A percentile compares a stretch with the other conserved stretches of the same genome.
phyloP scores from a whole-genome alignment of 2,329 filamentous ascomycete species.

The Chaetomium sp. region DNA sequence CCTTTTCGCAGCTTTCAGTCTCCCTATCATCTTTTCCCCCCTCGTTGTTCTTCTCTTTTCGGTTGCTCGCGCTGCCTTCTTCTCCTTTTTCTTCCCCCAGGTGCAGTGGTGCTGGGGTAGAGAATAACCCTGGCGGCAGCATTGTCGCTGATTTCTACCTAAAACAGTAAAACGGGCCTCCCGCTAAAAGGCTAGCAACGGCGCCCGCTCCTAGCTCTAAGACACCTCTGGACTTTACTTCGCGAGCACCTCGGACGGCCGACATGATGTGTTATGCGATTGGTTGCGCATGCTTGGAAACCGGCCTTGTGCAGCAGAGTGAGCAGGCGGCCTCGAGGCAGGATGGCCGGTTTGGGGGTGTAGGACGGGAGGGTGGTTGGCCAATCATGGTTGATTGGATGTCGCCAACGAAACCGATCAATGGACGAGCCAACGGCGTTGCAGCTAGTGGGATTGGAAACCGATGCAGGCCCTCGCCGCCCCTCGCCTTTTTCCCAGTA shows the following conservation, averaged over 20 bases:
- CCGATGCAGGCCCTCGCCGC: not conserved
- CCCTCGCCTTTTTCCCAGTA: conserved; percentile 23
- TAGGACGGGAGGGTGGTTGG: not conserved
- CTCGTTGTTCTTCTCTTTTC: not conserved
- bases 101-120: too few relatives aligned
- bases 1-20: too few relatives aligned
- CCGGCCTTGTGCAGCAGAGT: not conserved
- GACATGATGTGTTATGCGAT: not conserved
- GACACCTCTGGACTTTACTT: not conserved
- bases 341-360: not conserved
- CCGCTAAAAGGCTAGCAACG: not conserved
- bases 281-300: not conserved
- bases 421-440: not conserved
- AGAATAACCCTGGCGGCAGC: too few relatives aligned
- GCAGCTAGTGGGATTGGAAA: not conserved
- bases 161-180: not conserved
- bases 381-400: not conserved
- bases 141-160: not conserved
- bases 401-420: not conserved
- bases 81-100: not conserved
- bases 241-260: not conserved
- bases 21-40: not conserved
- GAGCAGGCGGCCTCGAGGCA: not conserved
- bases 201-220: not conserved
- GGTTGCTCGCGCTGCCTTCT: not conserved